A percentile compares a stretch with the other conserved stretches of the same genome.
Conservation (phyloP, 2,329 filamentous ascomycete genomes). For the Colletotrichum australisinense region DNA sequence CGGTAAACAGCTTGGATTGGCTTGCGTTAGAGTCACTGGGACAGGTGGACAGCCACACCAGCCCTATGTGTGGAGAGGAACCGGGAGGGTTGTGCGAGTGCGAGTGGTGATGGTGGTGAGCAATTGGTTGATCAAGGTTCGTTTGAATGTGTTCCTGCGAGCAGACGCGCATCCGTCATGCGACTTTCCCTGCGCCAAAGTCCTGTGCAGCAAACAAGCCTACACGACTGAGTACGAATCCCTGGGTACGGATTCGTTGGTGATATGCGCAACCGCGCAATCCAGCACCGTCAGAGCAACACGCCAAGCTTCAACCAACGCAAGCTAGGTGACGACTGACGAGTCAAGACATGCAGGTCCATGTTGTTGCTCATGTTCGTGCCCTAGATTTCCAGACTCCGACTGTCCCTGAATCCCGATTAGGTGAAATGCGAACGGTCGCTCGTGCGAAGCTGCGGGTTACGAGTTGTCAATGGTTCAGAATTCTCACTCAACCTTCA, state of each 20-base stretch:
- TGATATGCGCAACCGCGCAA: constrained; percentile 30
- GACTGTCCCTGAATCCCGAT: neutral
- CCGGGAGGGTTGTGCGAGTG: neutral
- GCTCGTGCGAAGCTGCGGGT: neutral
- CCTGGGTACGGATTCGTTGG: neutral
- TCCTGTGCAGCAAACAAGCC: constrained; percentile 24
- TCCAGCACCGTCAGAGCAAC: constrained; percentile 22
- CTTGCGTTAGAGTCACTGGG: neutral
- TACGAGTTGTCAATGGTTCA: neutral
- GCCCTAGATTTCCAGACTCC: neutral
- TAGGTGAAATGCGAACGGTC: neutral
- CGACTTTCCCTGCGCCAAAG: constrained; percentile 30
- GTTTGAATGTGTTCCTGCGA: constrained; percentile 29
- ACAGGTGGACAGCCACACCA: constrained; percentile 22
- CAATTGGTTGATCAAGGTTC: constrained; percentile 25
- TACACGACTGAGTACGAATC: neutral
- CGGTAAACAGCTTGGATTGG: neutral
- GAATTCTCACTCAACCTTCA: neutral
- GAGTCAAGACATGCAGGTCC: constrained; percentile 27
- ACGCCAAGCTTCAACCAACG: constrained; percentile 25
- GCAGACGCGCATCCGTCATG: constrained; percentile 7
- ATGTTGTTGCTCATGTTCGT: constrained; percentile 4
- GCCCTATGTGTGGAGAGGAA: constrained; percentile 32
- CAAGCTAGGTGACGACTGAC: constrained; percentile 35
- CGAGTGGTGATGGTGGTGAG: constrained; percentile 11